Evolutionary conservation across 345 rosid species (phyloP).

Genomic region (Odontarrhena argentea): DNA sequence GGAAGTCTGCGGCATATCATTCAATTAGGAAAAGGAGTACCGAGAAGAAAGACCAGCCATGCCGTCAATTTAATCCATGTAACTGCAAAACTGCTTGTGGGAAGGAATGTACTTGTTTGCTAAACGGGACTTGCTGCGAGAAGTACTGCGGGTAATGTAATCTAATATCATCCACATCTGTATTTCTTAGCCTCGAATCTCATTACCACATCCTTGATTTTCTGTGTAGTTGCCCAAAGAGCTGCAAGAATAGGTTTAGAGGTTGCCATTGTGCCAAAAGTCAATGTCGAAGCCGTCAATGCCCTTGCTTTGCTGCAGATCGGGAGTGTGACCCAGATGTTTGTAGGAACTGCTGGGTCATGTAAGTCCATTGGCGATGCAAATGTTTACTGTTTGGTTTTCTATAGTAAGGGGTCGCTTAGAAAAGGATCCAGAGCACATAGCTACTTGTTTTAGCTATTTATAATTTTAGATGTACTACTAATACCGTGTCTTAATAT

Average conservation of each 20-base stretch:
- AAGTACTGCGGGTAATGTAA: conserved; percentile 95
- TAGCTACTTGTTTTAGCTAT: not conserved
- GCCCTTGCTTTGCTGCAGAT: conserved; percentile 99
- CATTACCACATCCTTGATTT: conserved; percentile 20
- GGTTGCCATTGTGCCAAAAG: conserved; percentile 99
- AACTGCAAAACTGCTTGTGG: conserved; percentile 90
- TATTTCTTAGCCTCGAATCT: conserved; percentile 10
- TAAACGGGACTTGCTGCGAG: conserved; percentile 98
- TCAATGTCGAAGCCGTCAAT: conserved; percentile 99
- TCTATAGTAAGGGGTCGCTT: not conserved
- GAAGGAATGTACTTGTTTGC: conserved; percentile 88
- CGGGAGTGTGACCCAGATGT: conserved; percentile 99
- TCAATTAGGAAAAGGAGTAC: conserved; percentile 88
- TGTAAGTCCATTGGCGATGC: conserved; percentile 51
- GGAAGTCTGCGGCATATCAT: conserved; percentile 99
- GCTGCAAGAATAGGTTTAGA: conserved; percentile 96
- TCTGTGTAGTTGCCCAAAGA: conserved; percentile 81
- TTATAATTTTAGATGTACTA: not conserved
- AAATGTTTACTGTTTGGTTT: conserved; percentile 19
- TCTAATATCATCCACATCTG: conserved; percentile 17
- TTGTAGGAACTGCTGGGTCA: conserved; percentile 99
- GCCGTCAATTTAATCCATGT: conserved; percentile 98
- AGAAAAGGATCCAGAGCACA: conserved; percentile 2
- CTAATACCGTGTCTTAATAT: conserved; percentile 10
- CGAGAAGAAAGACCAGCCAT: conserved; percentile 97